These are phyloP conservation scores for Vitis hybrid DNA, from an alignment of 177 flowering plant species.

Conservation along the genomic window DNA sequence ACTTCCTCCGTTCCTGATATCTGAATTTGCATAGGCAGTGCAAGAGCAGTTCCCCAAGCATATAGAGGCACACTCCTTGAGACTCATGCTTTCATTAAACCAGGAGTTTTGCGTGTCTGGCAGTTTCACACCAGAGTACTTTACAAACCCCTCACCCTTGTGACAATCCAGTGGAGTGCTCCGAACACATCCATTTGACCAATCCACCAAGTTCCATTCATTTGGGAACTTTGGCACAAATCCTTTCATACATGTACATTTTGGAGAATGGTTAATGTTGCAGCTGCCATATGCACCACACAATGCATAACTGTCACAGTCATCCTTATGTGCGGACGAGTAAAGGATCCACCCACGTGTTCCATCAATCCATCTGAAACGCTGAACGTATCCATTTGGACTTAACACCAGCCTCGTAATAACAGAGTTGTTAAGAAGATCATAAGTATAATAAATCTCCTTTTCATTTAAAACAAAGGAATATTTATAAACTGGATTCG, in stretches of 20 bases:
- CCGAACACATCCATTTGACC: constrained; percentile 25
- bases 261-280: background rate
- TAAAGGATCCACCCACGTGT: too few relatives aligned
- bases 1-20: constrained; percentile 11
- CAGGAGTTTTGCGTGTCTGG: constrained; percentile 18
- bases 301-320: too few relatives aligned
- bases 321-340: too few relatives aligned
- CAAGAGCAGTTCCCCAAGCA: constrained; percentile 31
- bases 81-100: constrained; percentile 17
- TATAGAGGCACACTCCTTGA: constrained; percentile 9
- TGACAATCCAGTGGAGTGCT: constrained; percentile 9
- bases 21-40: constrained; percentile 22
- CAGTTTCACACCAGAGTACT: constrained; percentile 12
- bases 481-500: too few relatives aligned
- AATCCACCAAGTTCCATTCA: constrained; percentile 14
- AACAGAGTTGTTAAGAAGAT: too few relatives aligned
- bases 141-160: constrained; percentile 11
- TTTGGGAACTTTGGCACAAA: constrained; percentile 12
- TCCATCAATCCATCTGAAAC: too few relatives aligned
- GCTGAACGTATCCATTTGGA: too few relatives aligned
- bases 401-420: too few relatives aligned
- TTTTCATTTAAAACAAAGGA: too few relatives aligned
- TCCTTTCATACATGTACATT: constrained; percentile 20
- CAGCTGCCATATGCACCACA: constrained; percentile 28
- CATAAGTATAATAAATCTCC: too few relatives aligned